Percentiles rank a stretch among this genome's conserved stretches.
Evolutionary conservation across 1,284 basidiomycete genomes (phyloP).

Genomic region (Coniophora puteana): DNA sequence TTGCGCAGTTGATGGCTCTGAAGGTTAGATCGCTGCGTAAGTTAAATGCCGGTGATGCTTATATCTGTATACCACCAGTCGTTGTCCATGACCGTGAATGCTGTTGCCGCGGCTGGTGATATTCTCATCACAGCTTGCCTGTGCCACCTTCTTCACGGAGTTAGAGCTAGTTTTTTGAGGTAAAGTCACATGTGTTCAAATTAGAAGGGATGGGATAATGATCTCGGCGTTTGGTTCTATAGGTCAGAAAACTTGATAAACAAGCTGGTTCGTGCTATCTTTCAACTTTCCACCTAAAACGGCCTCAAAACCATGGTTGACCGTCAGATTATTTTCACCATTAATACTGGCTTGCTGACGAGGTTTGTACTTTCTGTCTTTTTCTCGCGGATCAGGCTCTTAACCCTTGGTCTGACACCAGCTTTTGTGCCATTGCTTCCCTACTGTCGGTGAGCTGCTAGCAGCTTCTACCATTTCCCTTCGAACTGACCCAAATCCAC

Average conservation of each 20-base stretch:
- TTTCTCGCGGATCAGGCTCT: neutral
- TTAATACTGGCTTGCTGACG: slow-evolving; percentile 37
- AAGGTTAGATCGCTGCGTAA: neutral
- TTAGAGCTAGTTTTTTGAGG: slow-evolving; percentile 51
- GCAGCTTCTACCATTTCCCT: neutral
- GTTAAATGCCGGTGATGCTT: neutral
- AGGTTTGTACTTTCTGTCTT: slow-evolving; percentile 8
- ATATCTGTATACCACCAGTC: slow-evolving; percentile 23
- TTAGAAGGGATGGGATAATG: neutral
- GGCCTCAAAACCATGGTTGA: neutral
- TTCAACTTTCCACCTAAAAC: neutral
- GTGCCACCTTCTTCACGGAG: slow-evolving; percentile 42
- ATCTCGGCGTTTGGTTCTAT: slow-evolving; percentile 7
- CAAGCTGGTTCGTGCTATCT: slow-evolving; percentile 25
- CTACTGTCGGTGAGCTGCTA: slow-evolving; percentile 31
- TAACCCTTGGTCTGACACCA: neutral
- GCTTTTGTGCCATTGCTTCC: slow-evolving; percentile 32
- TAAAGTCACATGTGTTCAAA: slow-evolving; percentile 11
- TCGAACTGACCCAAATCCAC: neutral
- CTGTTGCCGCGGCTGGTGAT: slow-evolving; percentile 50
- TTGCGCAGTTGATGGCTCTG: slow-evolving; percentile 32
- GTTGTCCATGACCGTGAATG: slow-evolving; percentile 49
- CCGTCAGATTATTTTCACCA: slow-evolving; percentile 35
- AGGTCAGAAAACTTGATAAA: slow-evolving; percentile 41
- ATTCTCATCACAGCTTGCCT: slow-evolving; percentile 47